These are phyloP conservation scores for Dalechampia spathulata DNA, from an alignment of 441 rosid species.

Conservation along the genomic window DNA sequence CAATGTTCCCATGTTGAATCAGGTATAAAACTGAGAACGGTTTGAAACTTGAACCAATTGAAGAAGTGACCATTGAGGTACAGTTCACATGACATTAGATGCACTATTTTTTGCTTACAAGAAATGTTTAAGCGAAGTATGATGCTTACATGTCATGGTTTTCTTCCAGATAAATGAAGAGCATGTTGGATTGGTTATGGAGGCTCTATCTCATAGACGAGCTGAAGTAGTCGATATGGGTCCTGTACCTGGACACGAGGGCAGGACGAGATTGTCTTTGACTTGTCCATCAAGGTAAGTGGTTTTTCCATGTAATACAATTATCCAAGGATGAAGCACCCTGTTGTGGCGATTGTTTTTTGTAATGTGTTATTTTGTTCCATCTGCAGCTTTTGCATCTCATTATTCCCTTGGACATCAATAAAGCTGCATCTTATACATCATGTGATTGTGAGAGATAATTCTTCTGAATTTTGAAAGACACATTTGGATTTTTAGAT, in stretches of 20 bases:
- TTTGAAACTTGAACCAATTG: slow-evolving; percentile 83
- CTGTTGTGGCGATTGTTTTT: neutral
- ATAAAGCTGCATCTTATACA: neutral
- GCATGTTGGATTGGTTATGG: slow-evolving; percentile 87
- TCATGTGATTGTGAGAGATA: neutral
- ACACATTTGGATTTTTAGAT: neutral
- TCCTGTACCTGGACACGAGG: slow-evolving; percentile 79
- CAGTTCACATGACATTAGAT: slow-evolving; percentile 4
- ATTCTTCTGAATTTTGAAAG: neutral
- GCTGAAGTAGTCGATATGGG: slow-evolving; percentile 86
- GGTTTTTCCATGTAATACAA: neutral
- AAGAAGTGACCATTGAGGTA: slow-evolving; percentile 90
- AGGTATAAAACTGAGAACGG: slow-evolving; percentile 74
- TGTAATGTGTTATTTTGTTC: neutral
- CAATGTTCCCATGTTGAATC: slow-evolving; percentile 23
- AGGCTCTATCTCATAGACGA: slow-evolving; percentile 88
- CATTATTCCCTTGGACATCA: neutral
- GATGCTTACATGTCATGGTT: slow-evolving; percentile 5
- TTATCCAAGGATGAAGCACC: no score
- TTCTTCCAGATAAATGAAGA: slow-evolving; percentile 69
- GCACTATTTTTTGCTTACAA: slow-evolving; percentile 4
- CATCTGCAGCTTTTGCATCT: neutral
- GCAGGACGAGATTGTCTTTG: slow-evolving; percentile 79
- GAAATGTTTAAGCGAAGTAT: no score
- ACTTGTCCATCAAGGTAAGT: slow-evolving; percentile 92